Conservation (phyloP, 139 green algal genomes). For the Chlamydomonas applanata region DNA sequence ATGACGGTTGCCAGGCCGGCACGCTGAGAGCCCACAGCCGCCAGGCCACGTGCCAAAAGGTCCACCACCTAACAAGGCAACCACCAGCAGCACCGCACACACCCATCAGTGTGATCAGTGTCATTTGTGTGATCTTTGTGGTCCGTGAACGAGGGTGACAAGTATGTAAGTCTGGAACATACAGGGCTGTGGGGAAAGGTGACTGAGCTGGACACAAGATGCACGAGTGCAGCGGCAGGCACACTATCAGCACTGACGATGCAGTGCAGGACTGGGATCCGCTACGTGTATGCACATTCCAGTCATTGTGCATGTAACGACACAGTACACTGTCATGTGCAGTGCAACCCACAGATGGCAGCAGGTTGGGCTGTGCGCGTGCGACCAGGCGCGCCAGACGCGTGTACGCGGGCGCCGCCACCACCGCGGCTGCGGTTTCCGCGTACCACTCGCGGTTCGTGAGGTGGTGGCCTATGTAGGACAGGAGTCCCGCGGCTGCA, state of each 20-base stretch:
- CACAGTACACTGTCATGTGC: no score
- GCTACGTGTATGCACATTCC: no score
- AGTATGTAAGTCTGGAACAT: neutral
- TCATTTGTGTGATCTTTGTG: neutral
- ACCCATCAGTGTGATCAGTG: neutral
- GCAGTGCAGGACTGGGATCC: no score
- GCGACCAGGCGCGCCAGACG: constrained; percentile 17
- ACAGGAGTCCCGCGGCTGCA: constrained; percentile 14
- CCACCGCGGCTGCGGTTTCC: constrained; percentile 1
- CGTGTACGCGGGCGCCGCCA: constrained; percentile 6
- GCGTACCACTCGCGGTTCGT: constrained; percentile 10
- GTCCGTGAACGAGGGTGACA: neutral
- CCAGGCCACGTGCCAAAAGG: neutral
- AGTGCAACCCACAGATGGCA: constrained; percentile 7
- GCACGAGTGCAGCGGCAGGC: no score
- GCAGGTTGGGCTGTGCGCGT: neutral
- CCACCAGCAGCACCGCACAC: neutral
- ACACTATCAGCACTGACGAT: no score
- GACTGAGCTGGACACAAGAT: no score
- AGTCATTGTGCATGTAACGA: no score
- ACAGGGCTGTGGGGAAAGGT: no score
- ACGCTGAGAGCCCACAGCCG: neutral
- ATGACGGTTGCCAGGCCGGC: neutral
- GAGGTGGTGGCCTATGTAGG: neutral
- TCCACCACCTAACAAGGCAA: neutral